A percentile compares a stretch with the other conserved stretches of the same genome.
These are phyloP conservation scores for Mortierella polycephala DNA, from an alignment of 371 early-diverging fungal species.

Conservation along the genomic window DNA sequence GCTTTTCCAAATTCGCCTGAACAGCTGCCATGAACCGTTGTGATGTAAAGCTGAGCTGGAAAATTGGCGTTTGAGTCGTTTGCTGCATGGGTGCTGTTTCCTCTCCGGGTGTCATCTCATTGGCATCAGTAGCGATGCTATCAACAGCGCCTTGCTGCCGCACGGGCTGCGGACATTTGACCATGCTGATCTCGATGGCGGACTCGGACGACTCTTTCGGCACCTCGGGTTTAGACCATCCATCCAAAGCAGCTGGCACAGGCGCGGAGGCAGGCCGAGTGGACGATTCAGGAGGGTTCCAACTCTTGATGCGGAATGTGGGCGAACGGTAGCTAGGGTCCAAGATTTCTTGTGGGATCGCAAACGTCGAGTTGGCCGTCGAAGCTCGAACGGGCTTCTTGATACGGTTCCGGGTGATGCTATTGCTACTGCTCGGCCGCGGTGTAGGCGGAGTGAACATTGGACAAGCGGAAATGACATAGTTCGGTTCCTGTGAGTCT, in stretches of 20 bases:
- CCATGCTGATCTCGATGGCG: no score
- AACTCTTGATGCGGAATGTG: constrained; percentile 49
- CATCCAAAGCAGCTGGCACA: no score
- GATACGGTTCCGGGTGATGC: not conserved
- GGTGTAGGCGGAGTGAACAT: constrained; percentile 10
- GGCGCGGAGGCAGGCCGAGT: not conserved
- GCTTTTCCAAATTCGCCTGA: constrained; percentile 18
- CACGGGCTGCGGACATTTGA: no score
- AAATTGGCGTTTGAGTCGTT: no score
- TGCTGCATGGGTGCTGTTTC: no score
- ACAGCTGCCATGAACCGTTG: constrained; percentile 39
- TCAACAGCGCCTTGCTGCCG: no score
- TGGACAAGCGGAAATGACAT: not conserved
- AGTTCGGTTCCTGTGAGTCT: constrained; percentile 8
- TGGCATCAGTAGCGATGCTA: no score
- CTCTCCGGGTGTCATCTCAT: no score
- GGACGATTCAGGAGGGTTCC: constrained; percentile 26
- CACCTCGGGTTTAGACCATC: no score
- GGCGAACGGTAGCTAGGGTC: constrained; percentile 51
- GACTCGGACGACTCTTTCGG: no score
- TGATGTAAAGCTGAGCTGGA: constrained; percentile 48
- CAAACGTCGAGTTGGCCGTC: constrained; percentile 22
- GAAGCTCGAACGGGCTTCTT: constrained; percentile 12
- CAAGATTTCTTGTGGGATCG: constrained; percentile 52
- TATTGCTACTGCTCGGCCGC: constrained; percentile 11